Conservation (phyloP, 495 filamentous ascomycete species). For the Penicillium egyptiacum region DNA sequence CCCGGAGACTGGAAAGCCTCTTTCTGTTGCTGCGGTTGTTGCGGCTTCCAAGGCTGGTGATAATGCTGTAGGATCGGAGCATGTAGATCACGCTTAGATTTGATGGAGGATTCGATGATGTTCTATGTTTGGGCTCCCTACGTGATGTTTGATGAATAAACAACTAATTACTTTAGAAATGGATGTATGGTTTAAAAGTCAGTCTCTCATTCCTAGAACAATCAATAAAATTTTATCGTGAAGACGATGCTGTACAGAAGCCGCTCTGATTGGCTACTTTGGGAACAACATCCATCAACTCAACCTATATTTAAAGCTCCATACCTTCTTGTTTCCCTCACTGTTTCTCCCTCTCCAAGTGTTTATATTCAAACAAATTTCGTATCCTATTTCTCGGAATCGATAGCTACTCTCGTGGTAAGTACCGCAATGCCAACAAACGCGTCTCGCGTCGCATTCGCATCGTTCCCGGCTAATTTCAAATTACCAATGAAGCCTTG, state of each 20-base stretch:
- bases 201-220: no score
- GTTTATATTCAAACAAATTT: no score
- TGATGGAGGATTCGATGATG: not conserved
- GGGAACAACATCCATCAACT: conserved; percentile 19
- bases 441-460: conserved; percentile 5
- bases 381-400: not conserved
- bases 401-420: not conserved
- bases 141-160: not conserved
- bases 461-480: not conserved
- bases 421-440: not conserved
- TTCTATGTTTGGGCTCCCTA: not conserved
- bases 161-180: not conserved
- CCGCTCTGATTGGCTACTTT: conserved; percentile 35
- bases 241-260: not conserved
- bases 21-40: conserved; percentile 14
- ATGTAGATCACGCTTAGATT: conserved; percentile 27
- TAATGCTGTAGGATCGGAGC: conserved; percentile 22
- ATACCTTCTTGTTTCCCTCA: not conserved
- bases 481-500: not conserved
- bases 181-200: not conserved
- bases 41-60: conserved; percentile 17
- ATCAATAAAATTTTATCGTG: no score
- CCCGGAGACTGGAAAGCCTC: conserved; percentile 41
- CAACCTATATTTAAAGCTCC: not conserved
- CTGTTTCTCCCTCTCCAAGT: not conserved